Percentiles rank a stretch among this genome's conserved stretches.
phyloP scores from a whole-genome alignment of 2,329 filamentous ascomycete species.

The Aspergillus japonicus region DNA sequence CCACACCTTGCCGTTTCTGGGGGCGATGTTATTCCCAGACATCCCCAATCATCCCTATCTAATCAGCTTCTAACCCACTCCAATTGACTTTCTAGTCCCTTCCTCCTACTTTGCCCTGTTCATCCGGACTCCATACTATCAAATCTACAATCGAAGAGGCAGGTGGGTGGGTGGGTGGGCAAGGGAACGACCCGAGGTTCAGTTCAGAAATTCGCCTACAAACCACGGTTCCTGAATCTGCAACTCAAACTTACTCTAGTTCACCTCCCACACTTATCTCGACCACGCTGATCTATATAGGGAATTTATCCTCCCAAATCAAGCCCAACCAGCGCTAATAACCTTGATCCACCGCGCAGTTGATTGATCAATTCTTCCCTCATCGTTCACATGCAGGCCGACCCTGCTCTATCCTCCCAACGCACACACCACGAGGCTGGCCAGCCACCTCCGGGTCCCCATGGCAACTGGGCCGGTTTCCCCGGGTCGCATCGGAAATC shows the following conservation, averaged over 20 bases:
- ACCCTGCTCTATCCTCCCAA: constrained; percentile 4
- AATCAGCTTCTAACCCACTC: not conserved
- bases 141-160: not conserved
- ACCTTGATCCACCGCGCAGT: not conserved
- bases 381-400: not conserved
- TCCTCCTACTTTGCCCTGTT: not conserved
- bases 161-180: not conserved
- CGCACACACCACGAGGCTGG: constrained; percentile 13
- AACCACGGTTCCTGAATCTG: not conserved
- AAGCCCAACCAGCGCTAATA: not conserved
- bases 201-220: not conserved
- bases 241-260: not conserved
- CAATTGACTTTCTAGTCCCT: constrained; percentile 6
- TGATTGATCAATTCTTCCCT: not conserved
- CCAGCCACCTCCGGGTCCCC: constrained; percentile 19
- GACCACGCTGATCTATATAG: not conserved
- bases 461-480: constrained; percentile 20
- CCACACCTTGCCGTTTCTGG: constrained; percentile 21
- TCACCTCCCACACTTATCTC: not conserved
- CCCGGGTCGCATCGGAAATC: constrained; percentile 18
- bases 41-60: not conserved
- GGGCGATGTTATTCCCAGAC: not conserved
- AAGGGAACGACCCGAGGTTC: not conserved
- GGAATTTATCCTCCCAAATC: not conserved
- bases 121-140: not conserved